Evolutionary conservation across 1,284 basidiomycete species (phyloP).

Genomic region (Mycena citricolor): DNA sequence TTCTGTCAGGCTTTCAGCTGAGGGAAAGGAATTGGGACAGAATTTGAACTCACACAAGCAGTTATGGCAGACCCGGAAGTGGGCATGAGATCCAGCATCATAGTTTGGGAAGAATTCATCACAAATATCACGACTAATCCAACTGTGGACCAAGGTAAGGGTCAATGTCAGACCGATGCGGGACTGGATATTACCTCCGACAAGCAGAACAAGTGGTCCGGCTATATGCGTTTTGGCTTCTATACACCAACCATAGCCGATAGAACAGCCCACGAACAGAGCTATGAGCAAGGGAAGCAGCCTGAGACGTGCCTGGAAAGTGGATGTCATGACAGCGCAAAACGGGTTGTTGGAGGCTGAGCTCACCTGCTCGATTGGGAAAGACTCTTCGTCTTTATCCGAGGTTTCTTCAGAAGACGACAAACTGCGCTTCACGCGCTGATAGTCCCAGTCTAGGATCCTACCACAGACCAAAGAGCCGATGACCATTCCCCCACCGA

Average conservation of each 20-base stretch:
- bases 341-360: background rate
- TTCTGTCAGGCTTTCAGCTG: too few species aligned
- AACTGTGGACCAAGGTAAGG: constrained; percentile 39
- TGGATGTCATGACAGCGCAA: background rate
- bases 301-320: constrained; percentile 44
- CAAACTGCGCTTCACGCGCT: constrained; percentile 26
- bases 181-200: constrained; percentile 53
- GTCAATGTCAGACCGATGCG: constrained; percentile 15
- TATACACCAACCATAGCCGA: constrained; percentile 69
- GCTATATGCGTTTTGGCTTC: constrained; percentile 50
- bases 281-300: constrained; percentile 42
- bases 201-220: constrained; percentile 58
- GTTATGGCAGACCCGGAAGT: constrained; percentile 60
- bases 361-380: constrained; percentile 53
- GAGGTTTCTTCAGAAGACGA: constrained; percentile 23
- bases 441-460: constrained; percentile 59
- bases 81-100: constrained; percentile 64
- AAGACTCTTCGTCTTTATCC: constrained; percentile 38
- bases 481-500: constrained; percentile 58
- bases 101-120: constrained; percentile 52
- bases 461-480: constrained; percentile 51
- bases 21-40: too few species aligned
- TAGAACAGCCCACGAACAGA: constrained; percentile 41
- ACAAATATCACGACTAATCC: constrained; percentile 42
- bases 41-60: constrained; percentile 48